phyloP scores from a whole-genome alignment of 2,329 filamentous ascomycete genomes.

The Penicillium nordicum region DNA sequence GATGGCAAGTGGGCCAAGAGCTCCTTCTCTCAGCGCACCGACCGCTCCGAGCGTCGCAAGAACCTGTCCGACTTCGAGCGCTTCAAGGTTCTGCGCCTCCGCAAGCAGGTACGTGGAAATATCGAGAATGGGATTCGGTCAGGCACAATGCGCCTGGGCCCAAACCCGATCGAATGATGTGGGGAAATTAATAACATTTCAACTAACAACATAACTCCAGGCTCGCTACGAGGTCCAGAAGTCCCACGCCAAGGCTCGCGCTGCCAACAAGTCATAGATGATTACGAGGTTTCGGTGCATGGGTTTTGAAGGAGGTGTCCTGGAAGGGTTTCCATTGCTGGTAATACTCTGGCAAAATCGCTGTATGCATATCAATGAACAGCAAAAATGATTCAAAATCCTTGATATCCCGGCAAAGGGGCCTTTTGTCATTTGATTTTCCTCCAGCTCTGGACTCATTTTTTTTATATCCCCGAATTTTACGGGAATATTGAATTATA shows the following conservation, averaged over 20 bases:
- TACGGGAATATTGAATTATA: slow-evolving; percentile 5
- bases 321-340: slow-evolving; percentile 40
- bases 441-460: slow-evolving; percentile 17
- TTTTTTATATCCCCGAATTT: slow-evolving; percentile 14
- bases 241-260: slow-evolving; percentile 87
- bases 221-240: slow-evolving; percentile 95
- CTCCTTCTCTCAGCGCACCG: slow-evolving; percentile 91
- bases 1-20: slow-evolving; percentile 90
- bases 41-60: slow-evolving; percentile 80
- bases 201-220: slow-evolving; percentile 37
- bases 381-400: slow-evolving; percentile 44
- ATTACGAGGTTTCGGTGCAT: slow-evolving; percentile 42
- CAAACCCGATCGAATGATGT: background rate
- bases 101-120: slow-evolving; percentile 78
- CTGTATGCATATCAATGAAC: slow-evolving; percentile 42
- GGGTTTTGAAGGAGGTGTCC: slow-evolving; percentile 43
- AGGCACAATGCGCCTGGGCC: slow-evolving; percentile 1
- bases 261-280: slow-evolving; percentile 63
- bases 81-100: slow-evolving; percentile 99
- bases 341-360: slow-evolving; percentile 38
- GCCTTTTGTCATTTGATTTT: slow-evolving; percentile 21
- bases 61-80: slow-evolving; percentile 96
- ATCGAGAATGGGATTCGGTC: background rate
- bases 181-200: slow-evolving; percentile 9
- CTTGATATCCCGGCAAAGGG: slow-evolving; percentile 39